These are phyloP conservation scores for Kurtzmaniella natalensis DNA, from an alignment of 1,139 yeast species.

Conservation along the genomic window DNA sequence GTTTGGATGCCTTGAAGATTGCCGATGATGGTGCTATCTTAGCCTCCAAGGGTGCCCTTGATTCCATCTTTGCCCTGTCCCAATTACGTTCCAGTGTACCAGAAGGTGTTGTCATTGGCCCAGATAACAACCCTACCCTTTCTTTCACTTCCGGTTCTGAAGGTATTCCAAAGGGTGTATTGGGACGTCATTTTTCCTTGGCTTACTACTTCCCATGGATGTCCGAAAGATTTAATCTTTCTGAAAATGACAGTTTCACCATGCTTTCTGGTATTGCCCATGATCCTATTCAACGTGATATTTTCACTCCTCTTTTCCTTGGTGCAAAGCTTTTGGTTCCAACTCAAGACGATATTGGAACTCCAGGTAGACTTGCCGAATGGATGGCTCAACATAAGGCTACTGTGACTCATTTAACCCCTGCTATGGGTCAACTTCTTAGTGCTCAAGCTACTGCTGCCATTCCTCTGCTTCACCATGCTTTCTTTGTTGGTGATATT, in stretches of 20 bases:
- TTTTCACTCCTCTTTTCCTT: conserved; percentile 93
- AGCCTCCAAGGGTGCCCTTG: conserved; percentile 17
- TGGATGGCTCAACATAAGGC: conserved; percentile 95
- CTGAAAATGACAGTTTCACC: conserved; percentile 82
- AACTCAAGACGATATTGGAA: conserved; percentile 94
- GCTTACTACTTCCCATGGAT: conserved; percentile 99
- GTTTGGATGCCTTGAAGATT: conserved; percentile 73
- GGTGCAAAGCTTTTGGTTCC: conserved; percentile 95
- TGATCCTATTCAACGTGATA: conserved; percentile 98
- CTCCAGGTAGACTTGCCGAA: conserved; percentile 94
- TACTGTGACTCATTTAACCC: conserved; percentile 94
- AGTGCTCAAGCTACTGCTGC: conserved; percentile 95
- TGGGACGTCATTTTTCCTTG: conserved; percentile 93
- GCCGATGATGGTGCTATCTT: conserved; percentile 68
- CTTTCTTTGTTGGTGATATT: conserved; percentile 97
- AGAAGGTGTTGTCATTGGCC: conserved; percentile 93
- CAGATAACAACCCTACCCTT: conserved; percentile 94
- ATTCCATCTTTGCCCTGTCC: conserved; percentile 27
- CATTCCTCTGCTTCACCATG: conserved; percentile 85
- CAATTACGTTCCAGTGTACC: conserved; percentile 44
- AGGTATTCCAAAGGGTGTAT: conserved; percentile 97
- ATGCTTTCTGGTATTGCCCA: conserved; percentile 99
- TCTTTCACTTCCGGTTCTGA: conserved; percentile 98
- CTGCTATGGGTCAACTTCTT: conserved; percentile 97
- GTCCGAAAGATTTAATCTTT: conserved; percentile 77